A percentile compares a stretch with the other conserved stretches of the same genome.
Conservation (phyloP, 2,329 filamentous ascomycete genomes). For the Pseudocercospora fuligena region DNA sequence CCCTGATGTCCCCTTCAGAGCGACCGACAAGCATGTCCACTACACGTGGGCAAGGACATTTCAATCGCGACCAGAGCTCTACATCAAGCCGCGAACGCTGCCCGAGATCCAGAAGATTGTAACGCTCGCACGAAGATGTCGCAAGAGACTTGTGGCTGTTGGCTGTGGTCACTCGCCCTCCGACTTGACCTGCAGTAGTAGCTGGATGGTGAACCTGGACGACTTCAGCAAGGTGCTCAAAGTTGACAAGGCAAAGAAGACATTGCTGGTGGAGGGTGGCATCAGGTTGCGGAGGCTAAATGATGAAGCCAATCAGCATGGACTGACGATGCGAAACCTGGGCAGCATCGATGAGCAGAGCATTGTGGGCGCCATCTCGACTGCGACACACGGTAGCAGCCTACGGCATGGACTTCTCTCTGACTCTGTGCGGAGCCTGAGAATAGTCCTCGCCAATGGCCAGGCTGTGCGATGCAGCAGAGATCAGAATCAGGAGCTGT, state of each 20-base stretch:
- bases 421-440: slow-evolving; percentile 73
- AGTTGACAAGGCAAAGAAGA: slow-evolving; percentile 67
- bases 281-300: slow-evolving; percentile 80
- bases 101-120: slow-evolving; percentile 83
- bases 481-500: slow-evolving; percentile 74
- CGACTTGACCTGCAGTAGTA: slow-evolving; percentile 87
- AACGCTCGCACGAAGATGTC: slow-evolving; percentile 77
- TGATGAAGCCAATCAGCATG: slow-evolving; percentile 71
- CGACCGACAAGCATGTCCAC: slow-evolving; percentile 73
- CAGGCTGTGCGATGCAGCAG: slow-evolving; percentile 71
- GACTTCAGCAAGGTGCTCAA: slow-evolving; percentile 74
- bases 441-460: slow-evolving; percentile 82
- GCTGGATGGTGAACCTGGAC: slow-evolving; percentile 95
- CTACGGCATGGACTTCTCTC: slow-evolving; percentile 82
- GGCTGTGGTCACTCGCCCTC: slow-evolving; percentile 92
- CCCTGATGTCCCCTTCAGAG: slow-evolving; percentile 74
- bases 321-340: slow-evolving; percentile 85
- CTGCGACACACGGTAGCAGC: slow-evolving; percentile 90
- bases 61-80: slow-evolving; percentile 85
- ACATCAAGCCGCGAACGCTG: slow-evolving; percentile 80
- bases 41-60: slow-evolving; percentile 96
- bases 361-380: slow-evolving; percentile 88
- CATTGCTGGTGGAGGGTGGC: slow-evolving; percentile 82
- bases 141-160: slow-evolving; percentile 81
- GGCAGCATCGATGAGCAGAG: slow-evolving; percentile 96